Evolutionary conservation across 2,329 filamentous ascomycete species (phyloP).

Genomic region (Fusarium pseudoanthophilum): DNA sequence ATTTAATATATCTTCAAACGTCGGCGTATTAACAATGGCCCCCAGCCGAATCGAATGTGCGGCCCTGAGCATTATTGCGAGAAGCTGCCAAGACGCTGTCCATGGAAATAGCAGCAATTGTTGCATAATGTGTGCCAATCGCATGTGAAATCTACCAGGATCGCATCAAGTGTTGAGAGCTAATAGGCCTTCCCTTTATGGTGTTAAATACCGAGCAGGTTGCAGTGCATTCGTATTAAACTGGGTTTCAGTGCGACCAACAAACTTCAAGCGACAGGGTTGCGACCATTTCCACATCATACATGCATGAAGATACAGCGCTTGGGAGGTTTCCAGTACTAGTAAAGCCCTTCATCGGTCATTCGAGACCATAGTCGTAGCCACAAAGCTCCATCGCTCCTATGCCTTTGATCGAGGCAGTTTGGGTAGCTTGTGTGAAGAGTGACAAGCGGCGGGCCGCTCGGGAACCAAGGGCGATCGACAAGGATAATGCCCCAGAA

Average conservation of each 20-base stretch:
- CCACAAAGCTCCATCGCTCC: accelerated
- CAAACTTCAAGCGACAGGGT: neutral
- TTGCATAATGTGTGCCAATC: neutral
- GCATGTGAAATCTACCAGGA: neutral
- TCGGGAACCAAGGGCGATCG: neutral
- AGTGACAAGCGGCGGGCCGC: neutral
- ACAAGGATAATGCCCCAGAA: neutral
- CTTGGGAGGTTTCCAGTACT: accelerated
- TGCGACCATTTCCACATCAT: neutral
- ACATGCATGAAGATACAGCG: neutral
- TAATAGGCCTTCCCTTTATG: neutral
- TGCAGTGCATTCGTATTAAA: neutral
- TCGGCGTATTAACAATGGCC: too few relatives aligned
- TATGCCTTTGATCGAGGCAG: neutral
- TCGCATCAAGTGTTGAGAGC: neutral
- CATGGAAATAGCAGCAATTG: neutral
- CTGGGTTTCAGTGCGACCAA: neutral
- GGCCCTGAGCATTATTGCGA: neutral
- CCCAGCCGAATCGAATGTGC: neutral
- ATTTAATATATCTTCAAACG: too few relatives aligned
- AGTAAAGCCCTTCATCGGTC: neutral
- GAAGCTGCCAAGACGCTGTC: neutral
- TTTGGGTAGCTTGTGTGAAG: neutral
- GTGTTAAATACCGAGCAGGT: neutral
- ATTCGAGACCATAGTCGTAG: neutral